Evolutionary conservation across 192 early-diverging fungal species (phyloP).

Genomic region (Backusella psychrophila): DNA sequence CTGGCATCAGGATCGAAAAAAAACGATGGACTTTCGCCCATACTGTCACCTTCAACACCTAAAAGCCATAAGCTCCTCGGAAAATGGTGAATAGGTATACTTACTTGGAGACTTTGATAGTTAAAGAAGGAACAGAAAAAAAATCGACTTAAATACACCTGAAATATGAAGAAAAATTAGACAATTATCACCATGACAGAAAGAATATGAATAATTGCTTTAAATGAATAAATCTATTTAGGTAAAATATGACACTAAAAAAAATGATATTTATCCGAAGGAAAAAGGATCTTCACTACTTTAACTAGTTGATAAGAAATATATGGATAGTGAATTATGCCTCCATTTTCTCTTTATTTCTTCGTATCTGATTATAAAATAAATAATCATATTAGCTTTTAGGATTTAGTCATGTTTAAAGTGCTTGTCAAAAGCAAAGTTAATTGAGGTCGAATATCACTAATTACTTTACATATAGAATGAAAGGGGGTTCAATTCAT

Average conservation of each 20-base stretch:
- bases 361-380: neutral
- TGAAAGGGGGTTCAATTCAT: neutral
- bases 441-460: neutral
- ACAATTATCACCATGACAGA: neutral
- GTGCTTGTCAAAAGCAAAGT: neutral
- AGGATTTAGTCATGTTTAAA: neutral
- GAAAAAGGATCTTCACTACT: neutral
- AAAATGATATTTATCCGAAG: neutral
- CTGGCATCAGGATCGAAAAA: neutral
- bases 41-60: neutral
- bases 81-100: neutral
- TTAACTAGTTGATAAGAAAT: neutral
- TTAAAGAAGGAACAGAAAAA: neutral
- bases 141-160: neutral
- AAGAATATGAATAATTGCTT: neutral
- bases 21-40: neutral
- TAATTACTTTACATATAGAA: neutral
- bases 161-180: neutral
- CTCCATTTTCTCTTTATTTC: neutral
- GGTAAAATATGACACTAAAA: neutral
- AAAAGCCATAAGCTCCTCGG: neutral
- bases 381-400: neutral
- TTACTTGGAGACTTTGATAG: neutral
- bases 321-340: neutral
- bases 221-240: neutral